Evolutionary conservation across 768 basidiomycete genomes (phyloP).

Genomic region (Lactarius hengduanensis): DNA sequence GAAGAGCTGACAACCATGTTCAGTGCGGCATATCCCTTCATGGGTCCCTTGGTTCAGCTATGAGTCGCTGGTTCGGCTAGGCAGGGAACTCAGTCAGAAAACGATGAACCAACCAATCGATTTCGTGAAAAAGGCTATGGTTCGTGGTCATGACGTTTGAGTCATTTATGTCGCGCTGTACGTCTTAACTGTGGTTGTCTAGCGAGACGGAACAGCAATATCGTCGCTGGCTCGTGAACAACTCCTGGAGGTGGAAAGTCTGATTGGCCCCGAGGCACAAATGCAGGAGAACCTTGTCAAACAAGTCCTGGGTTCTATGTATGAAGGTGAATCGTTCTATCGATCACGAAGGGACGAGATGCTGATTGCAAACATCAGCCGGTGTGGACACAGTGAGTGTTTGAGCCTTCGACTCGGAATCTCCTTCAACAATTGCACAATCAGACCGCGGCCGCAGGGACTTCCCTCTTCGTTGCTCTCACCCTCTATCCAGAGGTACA

Average conservation of each 20-base stretch:
- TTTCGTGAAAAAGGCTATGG: conserved; percentile 16
- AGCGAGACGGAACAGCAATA: conserved; percentile 4
- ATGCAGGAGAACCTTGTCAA: not conserved
- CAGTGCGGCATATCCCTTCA: conserved; percentile 19
- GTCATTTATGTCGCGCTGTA: not conserved
- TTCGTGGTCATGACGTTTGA: not conserved
- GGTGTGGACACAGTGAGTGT: conserved; percentile 7
- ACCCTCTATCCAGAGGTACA: conserved; percentile 34
- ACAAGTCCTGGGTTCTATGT: not conserved
- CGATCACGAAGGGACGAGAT: no score
- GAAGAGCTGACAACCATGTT: not conserved
- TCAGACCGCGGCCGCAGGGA: conserved; percentile 25
- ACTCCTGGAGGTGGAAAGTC: not conserved
- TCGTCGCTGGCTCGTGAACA: conserved; percentile 3
- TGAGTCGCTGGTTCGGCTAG: not conserved
- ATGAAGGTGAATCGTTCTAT: not conserved
- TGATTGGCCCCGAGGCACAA: not conserved
- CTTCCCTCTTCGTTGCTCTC: conserved; percentile 34
- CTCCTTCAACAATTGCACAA: not conserved
- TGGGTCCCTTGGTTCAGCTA: conserved; percentile 19
- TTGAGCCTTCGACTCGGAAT: not conserved
- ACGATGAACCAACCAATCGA: conserved; percentile 5
- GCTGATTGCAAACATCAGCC: not conserved
- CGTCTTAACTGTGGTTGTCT: not conserved
- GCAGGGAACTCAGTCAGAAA: not conserved